These are phyloP conservation scores for Claviceps sp. DNA, from an alignment of 2,329 filamentous ascomycete genomes.

Conservation along the genomic window DNA sequence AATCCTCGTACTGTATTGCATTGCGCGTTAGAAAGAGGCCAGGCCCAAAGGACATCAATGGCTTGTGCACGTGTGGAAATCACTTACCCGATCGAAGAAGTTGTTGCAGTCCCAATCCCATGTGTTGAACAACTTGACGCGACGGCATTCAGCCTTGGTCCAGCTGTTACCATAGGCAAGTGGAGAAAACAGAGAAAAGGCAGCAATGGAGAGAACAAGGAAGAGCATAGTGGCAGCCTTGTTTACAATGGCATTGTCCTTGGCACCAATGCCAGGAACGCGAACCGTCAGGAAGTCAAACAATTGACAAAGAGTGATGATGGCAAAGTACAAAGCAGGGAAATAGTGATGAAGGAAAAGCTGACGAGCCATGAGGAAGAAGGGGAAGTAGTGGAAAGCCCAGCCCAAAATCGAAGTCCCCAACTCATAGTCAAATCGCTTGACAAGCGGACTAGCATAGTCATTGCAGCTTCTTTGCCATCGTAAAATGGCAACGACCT, in stretches of 20 bases:
- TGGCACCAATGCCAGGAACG: constrained; percentile 52
- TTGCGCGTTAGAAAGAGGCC: constrained; percentile 7
- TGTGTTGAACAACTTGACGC: constrained; percentile 70
- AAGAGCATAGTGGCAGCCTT: constrained; percentile 61
- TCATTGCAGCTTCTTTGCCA: constrained; percentile 93
- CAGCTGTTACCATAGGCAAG: constrained; percentile 87
- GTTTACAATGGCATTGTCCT: constrained; percentile 56
- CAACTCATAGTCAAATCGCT: constrained; percentile 95
- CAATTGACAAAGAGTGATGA: constrained; percentile 77
- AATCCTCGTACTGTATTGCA: constrained; percentile 8
- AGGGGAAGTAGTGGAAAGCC: constrained; percentile 98
- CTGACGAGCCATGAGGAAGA: constrained; percentile 95
- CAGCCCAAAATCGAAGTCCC: constrained; percentile 83
- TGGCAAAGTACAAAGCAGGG: constrained; percentile 87
- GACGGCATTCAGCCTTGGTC: constrained; percentile 79
- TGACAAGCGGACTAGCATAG: constrained; percentile 71
- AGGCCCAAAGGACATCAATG: too few species aligned
- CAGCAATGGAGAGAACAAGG: constrained; percentile 57
- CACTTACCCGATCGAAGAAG: constrained; percentile 71
- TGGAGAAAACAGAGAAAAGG: constrained; percentile 77
- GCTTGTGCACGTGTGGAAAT: too few species aligned
- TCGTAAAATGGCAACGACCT: constrained; percentile 72
- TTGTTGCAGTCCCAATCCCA: constrained; percentile 99
- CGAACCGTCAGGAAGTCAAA: constrained; percentile 77
- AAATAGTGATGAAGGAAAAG: constrained; percentile 98